These are phyloP conservation scores for Ceratocystis destructans DNA, from an alignment of 2,329 filamentous ascomycete species.

Conservation along the genomic window DNA sequence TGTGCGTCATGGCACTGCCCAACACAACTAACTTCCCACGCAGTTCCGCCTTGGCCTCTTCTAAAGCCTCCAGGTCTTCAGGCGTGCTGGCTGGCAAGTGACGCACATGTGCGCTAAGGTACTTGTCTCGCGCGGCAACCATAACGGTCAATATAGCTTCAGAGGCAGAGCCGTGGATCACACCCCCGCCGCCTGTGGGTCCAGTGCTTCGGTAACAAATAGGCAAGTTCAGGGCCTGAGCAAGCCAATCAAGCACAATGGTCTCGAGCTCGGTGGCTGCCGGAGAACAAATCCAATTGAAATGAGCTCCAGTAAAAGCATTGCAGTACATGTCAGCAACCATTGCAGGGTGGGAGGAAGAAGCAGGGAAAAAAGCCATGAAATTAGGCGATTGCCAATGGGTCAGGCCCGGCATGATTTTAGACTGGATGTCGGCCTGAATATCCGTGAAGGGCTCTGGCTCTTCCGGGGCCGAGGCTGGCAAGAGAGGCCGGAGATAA, in stretches of 20 bases:
- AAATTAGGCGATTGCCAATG: conserved; percentile 94
- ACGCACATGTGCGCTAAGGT: conserved; percentile 47
- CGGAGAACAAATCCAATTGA: conserved; percentile 94
- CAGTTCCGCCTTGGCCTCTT: conserved; percentile 57
- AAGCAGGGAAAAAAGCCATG: conserved; percentile 88
- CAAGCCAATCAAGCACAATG: conserved; percentile 83
- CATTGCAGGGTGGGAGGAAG: conserved; percentile 68
- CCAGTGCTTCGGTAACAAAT: conserved; percentile 54
- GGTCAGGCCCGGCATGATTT: conserved; percentile 84
- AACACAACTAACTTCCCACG: conserved; percentile 54
- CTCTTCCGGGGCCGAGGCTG: conserved; percentile 46
- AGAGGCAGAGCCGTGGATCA: conserved; percentile 85
- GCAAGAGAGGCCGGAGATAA: conserved; percentile 70
- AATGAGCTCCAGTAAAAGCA: conserved; percentile 77
- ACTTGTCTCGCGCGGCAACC: conserved; percentile 74
- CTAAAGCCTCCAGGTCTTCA: conserved; percentile 27
- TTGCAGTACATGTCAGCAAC: conserved; percentile 86
- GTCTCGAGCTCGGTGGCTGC: conserved; percentile 90
- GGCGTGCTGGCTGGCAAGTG: conserved; percentile 30
- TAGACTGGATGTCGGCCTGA: conserved; percentile 65
- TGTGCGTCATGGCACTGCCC: conserved; percentile 67
- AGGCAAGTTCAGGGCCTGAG: conserved; percentile 59
- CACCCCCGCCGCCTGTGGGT: conserved; percentile 56
- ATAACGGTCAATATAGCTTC: conserved; percentile 79
- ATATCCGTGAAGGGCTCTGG: conserved; percentile 67